Conservation (phyloP, 495 filamentous ascomycete species). For the Aspergillus carlsbadensis region DNA sequence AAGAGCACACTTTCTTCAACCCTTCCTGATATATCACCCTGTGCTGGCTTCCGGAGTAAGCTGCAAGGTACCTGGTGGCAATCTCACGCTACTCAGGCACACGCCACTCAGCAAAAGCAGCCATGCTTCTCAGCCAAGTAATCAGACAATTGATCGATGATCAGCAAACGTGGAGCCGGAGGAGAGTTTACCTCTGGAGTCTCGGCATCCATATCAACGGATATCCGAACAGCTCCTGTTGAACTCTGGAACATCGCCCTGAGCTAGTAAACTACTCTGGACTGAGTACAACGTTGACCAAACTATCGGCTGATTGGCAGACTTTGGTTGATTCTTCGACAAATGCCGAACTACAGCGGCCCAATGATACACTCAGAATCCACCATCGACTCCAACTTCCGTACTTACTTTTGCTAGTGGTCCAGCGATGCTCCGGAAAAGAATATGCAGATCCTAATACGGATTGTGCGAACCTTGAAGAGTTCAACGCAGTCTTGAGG, state of each 20-base stretch:
- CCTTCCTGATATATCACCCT: too few relatives aligned
- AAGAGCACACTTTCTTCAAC: too few relatives aligned
- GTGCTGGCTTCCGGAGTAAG: too few relatives aligned
- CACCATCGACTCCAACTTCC: background rate
- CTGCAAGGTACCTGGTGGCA: too few relatives aligned
- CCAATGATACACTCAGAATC: background rate
- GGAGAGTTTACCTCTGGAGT: background rate
- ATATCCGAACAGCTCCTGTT: background rate
- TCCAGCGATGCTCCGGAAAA: too few relatives aligned
- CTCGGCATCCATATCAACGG: background rate
- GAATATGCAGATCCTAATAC: background rate
- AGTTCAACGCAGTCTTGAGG: too few relatives aligned
- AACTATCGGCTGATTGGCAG: background rate
- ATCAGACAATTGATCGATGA: background rate
- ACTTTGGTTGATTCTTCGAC: background rate
- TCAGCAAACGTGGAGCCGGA: background rate
- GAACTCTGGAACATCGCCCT: background rate
- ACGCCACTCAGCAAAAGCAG: too few relatives aligned
- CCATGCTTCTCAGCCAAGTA: too few relatives aligned
- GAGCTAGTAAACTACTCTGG: background rate
- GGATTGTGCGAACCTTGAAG: too few relatives aligned
- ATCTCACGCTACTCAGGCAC: too few relatives aligned
- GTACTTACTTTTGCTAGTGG: background rate
- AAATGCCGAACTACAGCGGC: background rate
- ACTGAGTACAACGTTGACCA: too few relatives aligned